phyloP scores from a whole-genome alignment of 2,329 filamentous ascomycete genomes.

The Sphaceloma murrayae region DNA sequence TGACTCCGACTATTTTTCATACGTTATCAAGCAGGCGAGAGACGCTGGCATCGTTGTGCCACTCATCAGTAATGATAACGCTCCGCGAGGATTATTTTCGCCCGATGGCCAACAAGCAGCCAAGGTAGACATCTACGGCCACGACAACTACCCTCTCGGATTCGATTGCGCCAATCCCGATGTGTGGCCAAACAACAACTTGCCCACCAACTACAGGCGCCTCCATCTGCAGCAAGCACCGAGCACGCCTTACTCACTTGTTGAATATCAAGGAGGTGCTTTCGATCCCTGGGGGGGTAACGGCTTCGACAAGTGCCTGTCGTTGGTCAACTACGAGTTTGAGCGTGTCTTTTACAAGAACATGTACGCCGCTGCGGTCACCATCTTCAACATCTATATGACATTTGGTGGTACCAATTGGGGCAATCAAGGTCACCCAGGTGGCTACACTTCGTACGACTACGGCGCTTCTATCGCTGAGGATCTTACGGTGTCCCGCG shows the following conservation, averaged over 20 bases:
- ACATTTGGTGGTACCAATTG: slow-evolving; percentile 73
- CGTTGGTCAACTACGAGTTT: slow-evolving; percentile 62
- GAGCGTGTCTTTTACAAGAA: slow-evolving; percentile 75
- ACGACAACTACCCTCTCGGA: slow-evolving; percentile 31
- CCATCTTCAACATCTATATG: slow-evolving; percentile 66
- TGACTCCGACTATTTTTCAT: slow-evolving; percentile 58
- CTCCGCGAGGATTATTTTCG: slow-evolving; percentile 50
- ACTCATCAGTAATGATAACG: slow-evolving; percentile 64
- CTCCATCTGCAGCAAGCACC: slow-evolving; percentile 53
- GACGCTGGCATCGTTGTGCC: slow-evolving; percentile 64
- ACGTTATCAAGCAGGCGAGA: slow-evolving; percentile 58
- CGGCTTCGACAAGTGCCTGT: slow-evolving; percentile 58
- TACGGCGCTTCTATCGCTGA: slow-evolving; percentile 58
- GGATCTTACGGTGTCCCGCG: slow-evolving; percentile 55
- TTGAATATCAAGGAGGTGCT: slow-evolving; percentile 44
- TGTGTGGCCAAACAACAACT: slow-evolving; percentile 47
- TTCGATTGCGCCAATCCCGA: slow-evolving; percentile 52
- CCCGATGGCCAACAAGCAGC: slow-evolving; percentile 48
- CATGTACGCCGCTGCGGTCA: slow-evolving; percentile 53
- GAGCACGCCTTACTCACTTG: slow-evolving; percentile 53
- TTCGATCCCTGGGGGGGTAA: slow-evolving; percentile 67
- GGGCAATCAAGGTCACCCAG: slow-evolving; percentile 66
- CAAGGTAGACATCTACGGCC: slow-evolving; percentile 54
- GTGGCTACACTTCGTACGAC: slow-evolving; percentile 48
- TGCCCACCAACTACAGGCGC: slow-evolving; percentile 49